Evolutionary conservation across 371 early-diverging fungal genomes (phyloP).

Genomic region (Rhizopus arrhizus): DNA sequence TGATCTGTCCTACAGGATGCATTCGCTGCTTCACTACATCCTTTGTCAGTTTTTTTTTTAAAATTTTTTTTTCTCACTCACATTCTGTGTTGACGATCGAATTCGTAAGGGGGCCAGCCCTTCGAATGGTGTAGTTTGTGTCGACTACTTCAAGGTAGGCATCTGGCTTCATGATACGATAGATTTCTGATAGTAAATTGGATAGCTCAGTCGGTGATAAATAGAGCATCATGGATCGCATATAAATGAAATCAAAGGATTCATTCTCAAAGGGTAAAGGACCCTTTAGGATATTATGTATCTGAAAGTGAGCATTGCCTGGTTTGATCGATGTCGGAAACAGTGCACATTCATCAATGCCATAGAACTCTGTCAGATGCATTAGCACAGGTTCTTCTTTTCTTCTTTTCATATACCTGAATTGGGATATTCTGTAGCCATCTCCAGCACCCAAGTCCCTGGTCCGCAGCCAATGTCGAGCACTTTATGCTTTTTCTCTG

Average conservation of each 20-base stretch:
- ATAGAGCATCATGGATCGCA: slow-evolving; percentile 48
- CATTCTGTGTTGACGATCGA: slow-evolving; percentile 38
- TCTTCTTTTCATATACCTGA: slow-evolving; percentile 15
- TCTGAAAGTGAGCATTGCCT: slow-evolving; percentile 53
- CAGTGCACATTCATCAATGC: slow-evolving; percentile 57
- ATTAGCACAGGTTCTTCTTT: slow-evolving; percentile 14
- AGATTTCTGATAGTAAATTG: slow-evolving; percentile 35
- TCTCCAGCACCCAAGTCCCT: slow-evolving; percentile 46
- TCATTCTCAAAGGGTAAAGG: slow-evolving; percentile 54
- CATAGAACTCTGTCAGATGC: slow-evolving; percentile 41
- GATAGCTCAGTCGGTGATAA: slow-evolving; percentile 43
- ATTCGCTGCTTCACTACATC: slow-evolving; percentile 1
- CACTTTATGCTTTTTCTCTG: slow-evolving; percentile 22
- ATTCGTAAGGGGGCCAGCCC: slow-evolving; percentile 49
- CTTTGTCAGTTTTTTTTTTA: background rate
- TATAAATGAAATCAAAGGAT: slow-evolving; percentile 59
- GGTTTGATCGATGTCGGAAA: slow-evolving; percentile 63
- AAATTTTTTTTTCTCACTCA: slow-evolving; percentile 16
- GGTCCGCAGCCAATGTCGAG: slow-evolving; percentile 49
- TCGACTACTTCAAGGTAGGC: slow-evolving; percentile 58
- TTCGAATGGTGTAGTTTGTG: slow-evolving; percentile 50
- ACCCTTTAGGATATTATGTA: slow-evolving; percentile 52
- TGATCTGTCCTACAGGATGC: slow-evolving; percentile 3
- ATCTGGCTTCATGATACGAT: slow-evolving; percentile 54
- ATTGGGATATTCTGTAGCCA: slow-evolving; percentile 37